Evolutionary conservation across 352 stramenopile genomes (phyloP).

Genomic region (Phytophthora colocasiae): DNA sequence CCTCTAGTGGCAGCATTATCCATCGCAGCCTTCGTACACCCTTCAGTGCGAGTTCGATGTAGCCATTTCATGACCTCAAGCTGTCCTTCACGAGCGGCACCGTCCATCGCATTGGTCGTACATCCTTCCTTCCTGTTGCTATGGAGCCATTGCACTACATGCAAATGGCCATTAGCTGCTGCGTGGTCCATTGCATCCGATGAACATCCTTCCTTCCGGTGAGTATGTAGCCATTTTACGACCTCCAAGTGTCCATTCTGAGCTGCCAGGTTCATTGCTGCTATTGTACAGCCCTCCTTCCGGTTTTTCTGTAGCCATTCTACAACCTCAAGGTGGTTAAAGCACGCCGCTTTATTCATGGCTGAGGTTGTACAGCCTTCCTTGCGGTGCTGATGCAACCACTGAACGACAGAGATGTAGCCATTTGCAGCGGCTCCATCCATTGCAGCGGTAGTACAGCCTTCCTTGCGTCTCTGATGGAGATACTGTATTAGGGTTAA

Average conservation of each 20-base stretch:
- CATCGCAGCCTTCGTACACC: constrained; percentile 30
- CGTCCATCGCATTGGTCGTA: constrained; percentile 30
- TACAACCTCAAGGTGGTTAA: constrained; percentile 28
- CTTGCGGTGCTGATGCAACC: constrained; percentile 32
- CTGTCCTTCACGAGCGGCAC: constrained; percentile 22
- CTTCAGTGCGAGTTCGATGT: constrained; percentile 21
- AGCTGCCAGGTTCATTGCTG: constrained; percentile 34
- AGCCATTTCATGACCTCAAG: constrained; percentile 35
- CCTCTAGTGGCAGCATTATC: constrained; percentile 31
- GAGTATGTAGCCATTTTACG: constrained; percentile 29
- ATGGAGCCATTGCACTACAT: constrained; percentile 35
- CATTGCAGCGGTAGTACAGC: constrained; percentile 37
- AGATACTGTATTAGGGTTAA: constrained; percentile 33
- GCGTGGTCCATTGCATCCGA: constrained; percentile 34
- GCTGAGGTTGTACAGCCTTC: constrained; percentile 38
- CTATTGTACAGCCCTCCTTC: constrained; percentile 26
- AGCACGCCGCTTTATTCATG: constrained; percentile 25
- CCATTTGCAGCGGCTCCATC: constrained; percentile 34
- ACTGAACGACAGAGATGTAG: constrained; percentile 38
- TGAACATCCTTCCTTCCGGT: constrained; percentile 28
- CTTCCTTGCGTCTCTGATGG: constrained; percentile 36
- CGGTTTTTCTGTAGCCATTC: constrained; percentile 42
- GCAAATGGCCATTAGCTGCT: constrained; percentile 28
- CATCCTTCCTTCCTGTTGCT: constrained; percentile 29
- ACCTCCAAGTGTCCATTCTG: constrained; percentile 26